Conservation (phyloP, 768 basidiomycete genomes). For the Sarcomyxa edulis region DNA sequence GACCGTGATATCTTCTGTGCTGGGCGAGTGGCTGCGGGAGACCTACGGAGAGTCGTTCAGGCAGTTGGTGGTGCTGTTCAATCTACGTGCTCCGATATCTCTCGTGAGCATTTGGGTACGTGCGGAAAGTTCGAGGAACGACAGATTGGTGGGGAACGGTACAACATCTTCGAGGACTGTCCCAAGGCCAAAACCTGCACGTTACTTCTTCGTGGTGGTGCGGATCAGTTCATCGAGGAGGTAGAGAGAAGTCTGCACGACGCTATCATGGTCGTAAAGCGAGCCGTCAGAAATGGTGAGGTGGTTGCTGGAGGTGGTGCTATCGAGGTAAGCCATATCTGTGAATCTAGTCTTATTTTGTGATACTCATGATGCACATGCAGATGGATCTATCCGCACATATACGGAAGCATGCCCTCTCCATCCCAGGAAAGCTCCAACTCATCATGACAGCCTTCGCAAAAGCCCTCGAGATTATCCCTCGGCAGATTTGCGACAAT, state of each 20-base stretch:
- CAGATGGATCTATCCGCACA: constrained; percentile 99
- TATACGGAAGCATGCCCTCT: constrained; percentile 84
- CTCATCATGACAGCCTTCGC: constrained; percentile 94
- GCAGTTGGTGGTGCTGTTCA: constrained; percentile 95
- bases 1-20: constrained; percentile 99
- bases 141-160: constrained; percentile 95
- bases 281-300: constrained; percentile 92
- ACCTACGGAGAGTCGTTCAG: constrained; percentile 90
- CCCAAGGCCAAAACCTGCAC: constrained; percentile 95
- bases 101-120: constrained; percentile 85
- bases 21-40: constrained; percentile 86
- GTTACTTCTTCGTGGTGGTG: constrained; percentile 88
- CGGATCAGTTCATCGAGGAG: constrained; percentile 98
- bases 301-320: constrained; percentile 98
- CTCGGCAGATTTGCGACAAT: constrained; percentile 97
- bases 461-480: constrained; percentile 95
- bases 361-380: constrained; percentile 3
- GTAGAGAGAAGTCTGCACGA: constrained; percentile 97
- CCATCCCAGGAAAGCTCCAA: constrained; percentile 94
- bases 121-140: constrained; percentile 91
- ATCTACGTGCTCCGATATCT: constrained; percentile 92
- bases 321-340: constrained; percentile 73
- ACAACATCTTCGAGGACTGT: constrained; percentile 92
- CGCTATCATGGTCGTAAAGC: constrained; percentile 99
- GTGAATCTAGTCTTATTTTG: constrained; percentile 1